Evolutionary conservation across 1,284 basidiomycete species (phyloP).

Genomic region (Fomitopsis betulina): DNA sequence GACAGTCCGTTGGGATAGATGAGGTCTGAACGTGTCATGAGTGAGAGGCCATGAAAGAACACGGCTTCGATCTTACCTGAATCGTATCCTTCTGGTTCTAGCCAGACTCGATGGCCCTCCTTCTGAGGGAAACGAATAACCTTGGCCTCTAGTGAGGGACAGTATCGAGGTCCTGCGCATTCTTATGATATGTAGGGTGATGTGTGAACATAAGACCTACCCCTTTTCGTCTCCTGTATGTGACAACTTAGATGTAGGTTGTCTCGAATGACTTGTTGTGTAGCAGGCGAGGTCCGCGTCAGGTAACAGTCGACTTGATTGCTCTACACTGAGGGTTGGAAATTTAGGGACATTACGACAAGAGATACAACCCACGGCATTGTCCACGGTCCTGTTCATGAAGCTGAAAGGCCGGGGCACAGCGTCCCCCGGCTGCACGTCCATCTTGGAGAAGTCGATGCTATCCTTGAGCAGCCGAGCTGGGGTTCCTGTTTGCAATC

Average conservation of each 20-base stretch:
- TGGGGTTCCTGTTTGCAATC: constrained; percentile 89
- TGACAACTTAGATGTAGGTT: constrained; percentile 78
- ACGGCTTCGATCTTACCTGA: constrained; percentile 47
- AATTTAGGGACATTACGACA: neutral
- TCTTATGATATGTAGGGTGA: neutral
- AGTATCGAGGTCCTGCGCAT: constrained; percentile 76
- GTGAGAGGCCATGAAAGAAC: neutral
- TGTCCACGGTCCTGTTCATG: constrained; percentile 36
- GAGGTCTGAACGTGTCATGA: constrained; percentile 41
- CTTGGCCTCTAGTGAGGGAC: constrained; percentile 87
- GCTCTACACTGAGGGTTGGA: constrained; percentile 24
- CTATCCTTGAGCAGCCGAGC: constrained; percentile 70
- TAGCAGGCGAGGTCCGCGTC: constrained; percentile 68
- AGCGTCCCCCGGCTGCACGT: constrained; percentile 56
- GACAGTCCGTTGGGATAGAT: constrained; percentile 91
- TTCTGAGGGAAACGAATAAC: constrained; percentile 77
- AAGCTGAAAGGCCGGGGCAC: constrained; percentile 56
- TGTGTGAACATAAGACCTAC: constrained; percentile 27
- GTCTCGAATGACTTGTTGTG: constrained; percentile 70
- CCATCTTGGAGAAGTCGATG: constrained; percentile 63
- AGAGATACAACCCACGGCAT: constrained; percentile 29
- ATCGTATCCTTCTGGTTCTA: constrained; percentile 89
- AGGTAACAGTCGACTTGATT: constrained; percentile 74
- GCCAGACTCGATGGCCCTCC: constrained; percentile 73
- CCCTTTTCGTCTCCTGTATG: constrained; percentile 84